These are phyloP conservation scores for Neonectria sp. DNA, from an alignment of 2,329 filamentous ascomycete species.

Conservation along the genomic window DNA sequence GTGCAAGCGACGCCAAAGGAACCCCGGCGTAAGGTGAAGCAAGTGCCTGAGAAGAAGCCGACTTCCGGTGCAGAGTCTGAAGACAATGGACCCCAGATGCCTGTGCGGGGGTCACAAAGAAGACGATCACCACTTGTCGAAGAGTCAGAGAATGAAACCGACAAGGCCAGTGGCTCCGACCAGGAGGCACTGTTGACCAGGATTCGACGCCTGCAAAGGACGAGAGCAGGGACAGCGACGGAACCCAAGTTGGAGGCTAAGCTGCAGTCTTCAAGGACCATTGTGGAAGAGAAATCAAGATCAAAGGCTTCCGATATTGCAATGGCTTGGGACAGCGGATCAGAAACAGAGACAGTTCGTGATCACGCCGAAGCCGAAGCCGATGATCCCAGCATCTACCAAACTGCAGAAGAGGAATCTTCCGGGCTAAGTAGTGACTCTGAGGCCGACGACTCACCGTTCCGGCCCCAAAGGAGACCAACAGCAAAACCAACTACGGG, in stretches of 20 bases:
- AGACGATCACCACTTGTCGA: constrained; percentile 30
- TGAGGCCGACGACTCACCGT: constrained; percentile 33
- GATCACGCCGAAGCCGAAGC: constrained; percentile 33
- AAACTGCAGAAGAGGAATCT: constrained; percentile 43
- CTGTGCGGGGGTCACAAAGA: constrained; percentile 25
- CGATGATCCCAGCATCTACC: constrained; percentile 43
- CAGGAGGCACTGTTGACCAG: constrained; percentile 39
- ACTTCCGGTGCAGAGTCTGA: constrained; percentile 26
- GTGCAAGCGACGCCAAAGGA: constrained; percentile 11
- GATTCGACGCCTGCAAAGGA: constrained; percentile 38
- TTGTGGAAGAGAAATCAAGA: constrained; percentile 18
- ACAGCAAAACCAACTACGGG: constrained; percentile 9
- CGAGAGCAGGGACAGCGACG: constrained; percentile 9
- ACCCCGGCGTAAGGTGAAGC: constrained; percentile 13
- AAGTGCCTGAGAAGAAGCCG: constrained; percentile 18
- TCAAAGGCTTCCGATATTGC: constrained; percentile 30
- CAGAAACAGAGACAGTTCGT: constrained; percentile 25
- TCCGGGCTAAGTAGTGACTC: constrained; percentile 36
- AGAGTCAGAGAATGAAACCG: constrained; percentile 40
- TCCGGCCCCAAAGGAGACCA: constrained; percentile 17
- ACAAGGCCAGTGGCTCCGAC: constrained; percentile 26
- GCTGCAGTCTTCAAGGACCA: constrained; percentile 8
- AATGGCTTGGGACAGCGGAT: constrained; percentile 28
- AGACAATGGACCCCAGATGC: constrained; percentile 25
- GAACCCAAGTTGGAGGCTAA: neutral